Evolutionary conservation across 139 green algal species (phyloP).

Genomic region (Chlorella vulgaris): DNA sequence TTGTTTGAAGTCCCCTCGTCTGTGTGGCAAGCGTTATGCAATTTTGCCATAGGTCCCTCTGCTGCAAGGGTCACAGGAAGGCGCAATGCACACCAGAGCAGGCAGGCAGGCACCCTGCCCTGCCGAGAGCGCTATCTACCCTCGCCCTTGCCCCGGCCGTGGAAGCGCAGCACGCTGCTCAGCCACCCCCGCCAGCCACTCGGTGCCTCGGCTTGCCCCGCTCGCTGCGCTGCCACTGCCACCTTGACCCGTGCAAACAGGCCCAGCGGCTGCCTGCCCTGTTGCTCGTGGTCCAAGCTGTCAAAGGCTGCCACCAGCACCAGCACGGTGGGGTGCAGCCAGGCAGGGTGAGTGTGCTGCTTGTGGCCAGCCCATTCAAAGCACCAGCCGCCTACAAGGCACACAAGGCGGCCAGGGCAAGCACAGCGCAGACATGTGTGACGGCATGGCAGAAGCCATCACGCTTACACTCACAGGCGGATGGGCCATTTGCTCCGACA

Average conservation of each 20-base stretch:
- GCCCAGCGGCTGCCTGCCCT: conserved; percentile 25
- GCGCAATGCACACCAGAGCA: too few species aligned
- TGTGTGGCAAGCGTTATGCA: too few species aligned
- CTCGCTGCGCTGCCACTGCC: neutral
- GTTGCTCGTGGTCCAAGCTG: conserved; percentile 24
- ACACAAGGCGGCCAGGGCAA: neutral
- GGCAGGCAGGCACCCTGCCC: too few species aligned
- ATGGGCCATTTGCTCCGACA: too few species aligned
- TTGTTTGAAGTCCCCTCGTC: too few species aligned
- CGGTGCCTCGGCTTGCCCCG: too few species aligned
- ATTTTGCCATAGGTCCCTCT: too few species aligned
- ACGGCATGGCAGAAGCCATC: neutral
- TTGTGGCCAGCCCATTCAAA: conserved; percentile 45
- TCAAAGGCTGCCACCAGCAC: conserved; percentile 44
- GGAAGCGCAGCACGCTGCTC: conserved; percentile 22
- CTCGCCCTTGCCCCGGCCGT: too few species aligned
- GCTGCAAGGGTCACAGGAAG: too few species aligned
- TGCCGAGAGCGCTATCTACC: too few species aligned
- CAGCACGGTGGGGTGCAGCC: conserved; percentile 42
- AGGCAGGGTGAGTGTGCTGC: conserved; percentile 28
- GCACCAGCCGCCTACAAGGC: conserved; percentile 41
- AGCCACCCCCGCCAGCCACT: neutral
- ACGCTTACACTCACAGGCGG: too few species aligned
- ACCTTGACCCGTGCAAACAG: conserved; percentile 21
- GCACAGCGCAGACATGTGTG: neutral